Conservation (phyloP, 2,329 filamentous ascomycete genomes). For the Aspergillus aculeatus region DNA sequence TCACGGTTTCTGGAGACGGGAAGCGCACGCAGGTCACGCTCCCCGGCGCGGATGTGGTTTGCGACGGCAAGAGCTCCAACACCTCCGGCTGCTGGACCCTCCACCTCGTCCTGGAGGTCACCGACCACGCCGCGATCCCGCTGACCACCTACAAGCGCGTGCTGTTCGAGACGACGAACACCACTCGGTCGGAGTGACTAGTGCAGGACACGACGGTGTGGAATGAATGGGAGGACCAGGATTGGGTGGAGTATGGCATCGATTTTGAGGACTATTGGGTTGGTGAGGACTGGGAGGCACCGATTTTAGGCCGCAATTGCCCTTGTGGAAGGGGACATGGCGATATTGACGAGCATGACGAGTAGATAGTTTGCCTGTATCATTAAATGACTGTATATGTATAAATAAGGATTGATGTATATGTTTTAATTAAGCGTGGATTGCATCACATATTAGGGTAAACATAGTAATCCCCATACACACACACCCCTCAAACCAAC, state of each 20-base stretch:
- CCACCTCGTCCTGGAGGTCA: constrained; percentile 24
- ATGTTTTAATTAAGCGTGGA: not conserved
- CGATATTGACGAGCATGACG: not conserved
- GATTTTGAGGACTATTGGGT: not conserved
- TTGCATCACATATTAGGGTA: too few relatives aligned
- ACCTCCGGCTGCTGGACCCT: constrained; percentile 16
- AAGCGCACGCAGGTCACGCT: constrained; percentile 17
- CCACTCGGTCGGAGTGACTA: not conserved
- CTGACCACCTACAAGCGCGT: constrained; percentile 24
- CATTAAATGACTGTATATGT: not conserved
- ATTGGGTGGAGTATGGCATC: not conserved
- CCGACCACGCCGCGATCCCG: constrained; percentile 19
- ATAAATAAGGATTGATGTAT: not conserved
- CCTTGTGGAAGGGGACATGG: not conserved
- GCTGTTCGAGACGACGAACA: constrained; percentile 23
- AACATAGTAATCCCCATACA: too few relatives aligned
- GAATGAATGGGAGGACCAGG: not conserved
- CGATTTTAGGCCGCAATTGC: not conserved
- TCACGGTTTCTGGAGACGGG: constrained; percentile 14
- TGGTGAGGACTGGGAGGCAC: not conserved
- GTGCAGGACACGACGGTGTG: not conserved
- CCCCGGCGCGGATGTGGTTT: constrained; percentile 19
- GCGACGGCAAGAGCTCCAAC: constrained; percentile 15
- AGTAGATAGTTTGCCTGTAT: not conserved
- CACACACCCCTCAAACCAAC: too few relatives aligned